Percentiles rank a stretch among this genome's conserved stretches.
Evolutionary conservation across 2,329 filamentous ascomycete genomes (phyloP).

Genomic region (Phialophora chinensis): DNA sequence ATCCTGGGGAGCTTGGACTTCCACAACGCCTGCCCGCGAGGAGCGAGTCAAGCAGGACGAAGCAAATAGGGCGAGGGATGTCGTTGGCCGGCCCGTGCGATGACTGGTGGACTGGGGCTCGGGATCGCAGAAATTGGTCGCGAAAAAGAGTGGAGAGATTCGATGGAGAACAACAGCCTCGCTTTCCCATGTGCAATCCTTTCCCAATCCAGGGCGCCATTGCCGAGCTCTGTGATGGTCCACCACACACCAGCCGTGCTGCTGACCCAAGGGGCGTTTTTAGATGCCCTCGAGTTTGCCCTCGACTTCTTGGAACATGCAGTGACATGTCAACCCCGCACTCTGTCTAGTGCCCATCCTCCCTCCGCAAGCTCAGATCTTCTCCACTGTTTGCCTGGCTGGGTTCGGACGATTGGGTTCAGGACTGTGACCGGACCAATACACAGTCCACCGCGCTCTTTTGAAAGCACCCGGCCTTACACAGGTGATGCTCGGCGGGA

Average conservation of each 20-base stretch:
- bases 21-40: constrained; percentile 12
- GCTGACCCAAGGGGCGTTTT: constrained; percentile 11
- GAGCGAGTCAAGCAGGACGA: constrained; percentile 17
- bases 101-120: constrained; percentile 18
- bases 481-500: neutral
- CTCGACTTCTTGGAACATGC: neutral
- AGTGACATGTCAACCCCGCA: constrained; percentile 23
- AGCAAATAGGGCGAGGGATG: constrained; percentile 22
- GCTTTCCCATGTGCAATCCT: constrained; percentile 22
- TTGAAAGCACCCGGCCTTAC: neutral
- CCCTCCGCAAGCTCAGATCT: constrained; percentile 12
- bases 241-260: neutral
- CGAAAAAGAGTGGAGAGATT: constrained; percentile 18
- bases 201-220: constrained; percentile 3
- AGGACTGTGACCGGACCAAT: neutral
- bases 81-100: constrained; percentile 18
- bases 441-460: neutral
- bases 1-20: constrained; percentile 10
- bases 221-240: neutral
- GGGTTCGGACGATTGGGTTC: neutral
- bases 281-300: neutral
- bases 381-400: constrained; percentile 19
- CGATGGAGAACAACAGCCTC: constrained; percentile 23
- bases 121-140: constrained; percentile 18
- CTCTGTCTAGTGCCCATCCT: constrained; percentile 1